Evolutionary conservation across 176 grass and related monocot genomes (phyloP).

Genomic region (Musa troglodytarum): DNA sequence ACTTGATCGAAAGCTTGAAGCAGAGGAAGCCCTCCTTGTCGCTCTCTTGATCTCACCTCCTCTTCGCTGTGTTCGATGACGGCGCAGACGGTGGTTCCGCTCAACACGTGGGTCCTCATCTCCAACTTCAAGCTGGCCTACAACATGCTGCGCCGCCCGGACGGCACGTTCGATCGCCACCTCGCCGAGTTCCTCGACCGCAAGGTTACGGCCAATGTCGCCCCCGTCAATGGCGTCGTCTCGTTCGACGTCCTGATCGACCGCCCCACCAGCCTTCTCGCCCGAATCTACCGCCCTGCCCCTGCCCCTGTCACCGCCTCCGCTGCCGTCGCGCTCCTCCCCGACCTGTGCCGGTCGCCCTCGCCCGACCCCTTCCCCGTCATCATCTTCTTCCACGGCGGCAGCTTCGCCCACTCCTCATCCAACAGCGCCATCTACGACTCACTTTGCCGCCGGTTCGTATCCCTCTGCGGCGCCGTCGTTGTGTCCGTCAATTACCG

Average conservation of each 20-base stretch:
- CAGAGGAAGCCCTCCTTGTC: neutral
- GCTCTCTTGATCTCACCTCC: neutral
- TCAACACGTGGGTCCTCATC: slow-evolving; percentile 92
- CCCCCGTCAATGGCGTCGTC: slow-evolving; percentile 49
- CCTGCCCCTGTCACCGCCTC: neutral
- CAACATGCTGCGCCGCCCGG: slow-evolving; percentile 81
- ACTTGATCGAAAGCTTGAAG: slow-evolving; percentile 18
- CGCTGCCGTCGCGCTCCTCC: slow-evolving; percentile 34
- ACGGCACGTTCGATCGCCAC: slow-evolving; percentile 90
- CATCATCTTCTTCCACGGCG: slow-evolving; percentile 97
- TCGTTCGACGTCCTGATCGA: slow-evolving; percentile 85
- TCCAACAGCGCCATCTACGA: slow-evolving; percentile 81
- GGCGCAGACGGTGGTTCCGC: slow-evolving; percentile 65
- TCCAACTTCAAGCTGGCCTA: slow-evolving; percentile 98
- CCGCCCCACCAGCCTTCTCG: slow-evolving; percentile 43
- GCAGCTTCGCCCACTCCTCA: slow-evolving; percentile 85
- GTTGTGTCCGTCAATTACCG: slow-evolving; percentile 93
- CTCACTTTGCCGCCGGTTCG: slow-evolving; percentile 63
- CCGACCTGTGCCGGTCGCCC: slow-evolving; percentile 43
- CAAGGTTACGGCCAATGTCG: slow-evolving; percentile 47
- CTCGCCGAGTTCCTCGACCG: slow-evolving; percentile 77
- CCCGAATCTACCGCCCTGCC: slow-evolving; percentile 72
- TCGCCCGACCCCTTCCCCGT: slow-evolving; percentile 72
- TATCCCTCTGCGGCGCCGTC: slow-evolving; percentile 55
- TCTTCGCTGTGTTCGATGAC: slow-evolving; percentile 19